Conservation (phyloP, 495 filamentous ascomycete species). For the Echria macrotheca region DNA sequence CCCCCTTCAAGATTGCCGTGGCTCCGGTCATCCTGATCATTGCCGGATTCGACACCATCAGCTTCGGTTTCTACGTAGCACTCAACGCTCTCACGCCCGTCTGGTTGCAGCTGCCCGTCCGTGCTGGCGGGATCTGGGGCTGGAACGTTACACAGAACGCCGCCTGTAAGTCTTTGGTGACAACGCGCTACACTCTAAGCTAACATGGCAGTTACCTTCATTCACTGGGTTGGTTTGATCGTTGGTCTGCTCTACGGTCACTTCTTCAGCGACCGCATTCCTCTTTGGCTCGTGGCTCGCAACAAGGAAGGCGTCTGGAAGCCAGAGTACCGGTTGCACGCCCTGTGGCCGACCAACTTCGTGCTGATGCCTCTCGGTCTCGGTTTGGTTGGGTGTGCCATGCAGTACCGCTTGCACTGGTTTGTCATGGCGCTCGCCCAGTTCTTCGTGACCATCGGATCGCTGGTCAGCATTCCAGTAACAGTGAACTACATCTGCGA, state of each 20-base stretch:
- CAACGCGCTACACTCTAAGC: neutral
- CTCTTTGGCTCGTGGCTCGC: conserved; percentile 33
- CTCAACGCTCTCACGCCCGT: conserved; percentile 31
- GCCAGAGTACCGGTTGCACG: conserved; percentile 47
- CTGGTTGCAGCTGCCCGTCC: conserved; percentile 41
- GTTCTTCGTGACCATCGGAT: conserved; percentile 40
- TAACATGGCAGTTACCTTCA: conserved; percentile 33
- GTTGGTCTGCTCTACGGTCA: conserved; percentile 39
- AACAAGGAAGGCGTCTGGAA: conserved; percentile 40
- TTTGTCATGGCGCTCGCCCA: conserved; percentile 42
- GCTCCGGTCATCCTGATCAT: conserved; percentile 40
- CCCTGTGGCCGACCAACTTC: conserved; percentile 40
- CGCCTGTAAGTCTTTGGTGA: conserved; percentile 23
- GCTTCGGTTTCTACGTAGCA: conserved; percentile 41
- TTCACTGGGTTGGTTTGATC: conserved; percentile 44
- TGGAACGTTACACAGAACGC: conserved; percentile 44
- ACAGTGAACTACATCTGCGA: conserved; percentile 48
- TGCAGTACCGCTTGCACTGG: conserved; percentile 47
- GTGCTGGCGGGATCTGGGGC: conserved; percentile 42
- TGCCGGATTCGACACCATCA: conserved; percentile 40
- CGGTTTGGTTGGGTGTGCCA: conserved; percentile 42
- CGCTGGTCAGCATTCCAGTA: conserved; percentile 37
- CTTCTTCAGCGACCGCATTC: conserved; percentile 41
- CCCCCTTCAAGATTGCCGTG: conserved; percentile 40
- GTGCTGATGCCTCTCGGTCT: conserved; percentile 44